A percentile compares a stretch with the other conserved stretches of the same genome.
Conservation (phyloP, 495 filamentous ascomycete genomes). For the Podospora australis region DNA sequence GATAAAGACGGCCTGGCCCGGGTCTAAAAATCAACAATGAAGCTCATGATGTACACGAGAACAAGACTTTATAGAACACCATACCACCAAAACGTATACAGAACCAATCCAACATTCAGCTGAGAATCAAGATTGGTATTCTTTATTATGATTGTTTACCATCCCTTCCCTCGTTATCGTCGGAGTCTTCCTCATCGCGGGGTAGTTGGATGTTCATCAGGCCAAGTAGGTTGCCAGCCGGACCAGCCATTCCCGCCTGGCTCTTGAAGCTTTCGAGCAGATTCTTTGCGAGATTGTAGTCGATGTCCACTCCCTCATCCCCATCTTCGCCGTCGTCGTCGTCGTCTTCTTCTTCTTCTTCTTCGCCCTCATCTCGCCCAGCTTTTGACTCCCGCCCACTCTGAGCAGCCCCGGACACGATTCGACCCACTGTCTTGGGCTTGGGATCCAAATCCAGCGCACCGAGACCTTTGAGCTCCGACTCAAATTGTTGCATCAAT, state of each 20-base stretch:
- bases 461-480: conserved; percentile 70
- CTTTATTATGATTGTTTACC: too few species aligned
- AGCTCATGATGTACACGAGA: too few species aligned
- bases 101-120: too few species aligned
- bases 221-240: conserved; percentile 76
- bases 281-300: conserved; percentile 86
- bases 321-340: conserved; percentile 32
- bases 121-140: too few species aligned
- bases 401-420: too few species aligned
- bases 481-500: conserved; percentile 71
- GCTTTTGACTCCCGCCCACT: too few species aligned
- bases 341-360: conserved; percentile 15
- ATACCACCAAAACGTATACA: too few species aligned
- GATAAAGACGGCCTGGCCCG: too few species aligned
- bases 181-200: conserved; percentile 58
- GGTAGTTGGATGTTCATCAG: conserved; percentile 79
- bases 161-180: conserved; percentile 16
- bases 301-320: conserved; percentile 59
- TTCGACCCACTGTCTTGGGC: background rate
- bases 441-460: conserved; percentile 58
- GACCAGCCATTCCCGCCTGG: conserved; percentile 77
- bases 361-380: conserved; percentile 13
- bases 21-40: too few species aligned
- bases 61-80: too few species aligned
- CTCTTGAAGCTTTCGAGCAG: conserved; percentile 86